Conservation (phyloP, 805 yeast genomes). For the Saccharomycopsis sp. region DNA sequence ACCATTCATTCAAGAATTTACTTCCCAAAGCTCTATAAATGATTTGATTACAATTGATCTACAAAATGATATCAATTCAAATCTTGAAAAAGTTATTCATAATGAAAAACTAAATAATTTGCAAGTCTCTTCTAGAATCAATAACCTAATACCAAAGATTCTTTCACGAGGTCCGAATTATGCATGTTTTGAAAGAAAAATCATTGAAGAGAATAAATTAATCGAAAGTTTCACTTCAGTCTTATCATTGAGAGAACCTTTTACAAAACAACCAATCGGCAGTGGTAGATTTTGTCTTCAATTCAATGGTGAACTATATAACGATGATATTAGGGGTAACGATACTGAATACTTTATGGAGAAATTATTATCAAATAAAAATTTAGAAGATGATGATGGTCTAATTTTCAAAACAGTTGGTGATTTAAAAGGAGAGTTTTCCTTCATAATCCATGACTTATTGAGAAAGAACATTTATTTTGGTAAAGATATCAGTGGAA, state of each 20-base stretch:
- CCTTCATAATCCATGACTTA: conserved; percentile 45
- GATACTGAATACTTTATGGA: conserved; percentile 52
- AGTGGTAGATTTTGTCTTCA: conserved; percentile 40
- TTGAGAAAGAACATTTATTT: conserved; percentile 40
- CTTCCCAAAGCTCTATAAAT: too few relatives aligned
- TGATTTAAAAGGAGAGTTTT: conserved; percentile 71
- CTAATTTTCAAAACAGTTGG: conserved; percentile 33
- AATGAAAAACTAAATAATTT: too few relatives aligned
- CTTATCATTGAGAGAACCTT: conserved; percentile 69
- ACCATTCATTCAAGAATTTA: too few relatives aligned
- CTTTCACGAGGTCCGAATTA: too few relatives aligned
- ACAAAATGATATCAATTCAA: too few relatives aligned
- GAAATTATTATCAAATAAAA: conserved; percentile 26
- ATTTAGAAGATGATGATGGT: background rate
- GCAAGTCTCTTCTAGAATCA: too few relatives aligned
- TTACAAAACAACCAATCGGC: conserved; percentile 57
- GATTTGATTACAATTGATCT: too few relatives aligned
- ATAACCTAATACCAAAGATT: too few relatives aligned
- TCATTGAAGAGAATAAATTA: too few relatives aligned
- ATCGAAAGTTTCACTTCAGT: conserved; percentile 41
- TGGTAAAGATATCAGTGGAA: conserved; percentile 79
- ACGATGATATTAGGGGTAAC: conserved; percentile 41
- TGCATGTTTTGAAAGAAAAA: too few relatives aligned
- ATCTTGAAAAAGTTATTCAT: too few relatives aligned
- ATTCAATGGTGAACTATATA: conserved; percentile 88